Percentiles rank a stretch among this genome's conserved stretches.
These are phyloP conservation scores for Podaxis pistillaris DNA, from an alignment of 768 basidiomycete genomes.

Conservation along the genomic window DNA sequence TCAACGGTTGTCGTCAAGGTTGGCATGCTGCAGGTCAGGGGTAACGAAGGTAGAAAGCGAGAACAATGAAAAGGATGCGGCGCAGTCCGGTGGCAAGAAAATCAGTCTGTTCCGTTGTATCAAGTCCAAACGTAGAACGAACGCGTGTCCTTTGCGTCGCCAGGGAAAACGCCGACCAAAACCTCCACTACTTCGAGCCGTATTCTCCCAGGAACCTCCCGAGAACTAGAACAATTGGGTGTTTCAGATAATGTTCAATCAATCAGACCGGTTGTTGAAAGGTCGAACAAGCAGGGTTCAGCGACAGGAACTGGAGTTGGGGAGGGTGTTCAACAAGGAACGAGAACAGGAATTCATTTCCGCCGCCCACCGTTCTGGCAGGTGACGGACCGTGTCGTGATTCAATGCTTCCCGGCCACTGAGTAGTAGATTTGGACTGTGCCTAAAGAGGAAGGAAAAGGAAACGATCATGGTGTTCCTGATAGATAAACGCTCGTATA, in stretches of 20 bases:
- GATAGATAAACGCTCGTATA: background rate
- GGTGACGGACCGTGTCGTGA: background rate
- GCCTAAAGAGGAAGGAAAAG: background rate
- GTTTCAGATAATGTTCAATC: background rate
- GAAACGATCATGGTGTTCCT: background rate
- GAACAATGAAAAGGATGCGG: background rate
- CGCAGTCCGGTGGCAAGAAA: background rate
- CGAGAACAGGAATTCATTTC: background rate
- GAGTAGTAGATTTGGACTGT: background rate
- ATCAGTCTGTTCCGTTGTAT: background rate
- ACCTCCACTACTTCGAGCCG: background rate
- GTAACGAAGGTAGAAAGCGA: background rate
- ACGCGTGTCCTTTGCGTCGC: background rate
- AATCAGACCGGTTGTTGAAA: background rate
- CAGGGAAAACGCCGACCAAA: background rate
- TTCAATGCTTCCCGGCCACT: background rate
- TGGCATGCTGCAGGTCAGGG: constrained; percentile 24
- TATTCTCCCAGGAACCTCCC: background rate
- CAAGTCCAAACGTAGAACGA: background rate
- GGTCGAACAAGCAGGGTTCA: background rate
- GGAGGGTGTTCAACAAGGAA: background rate
- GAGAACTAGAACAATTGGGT: background rate
- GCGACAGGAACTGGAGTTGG: background rate
- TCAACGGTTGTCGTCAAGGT: constrained; percentile 31
- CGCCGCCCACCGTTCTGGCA: background rate